phyloP scores from a whole-genome alignment of 805 yeast species.

The Starmerella khaoyaiensis region DNA sequence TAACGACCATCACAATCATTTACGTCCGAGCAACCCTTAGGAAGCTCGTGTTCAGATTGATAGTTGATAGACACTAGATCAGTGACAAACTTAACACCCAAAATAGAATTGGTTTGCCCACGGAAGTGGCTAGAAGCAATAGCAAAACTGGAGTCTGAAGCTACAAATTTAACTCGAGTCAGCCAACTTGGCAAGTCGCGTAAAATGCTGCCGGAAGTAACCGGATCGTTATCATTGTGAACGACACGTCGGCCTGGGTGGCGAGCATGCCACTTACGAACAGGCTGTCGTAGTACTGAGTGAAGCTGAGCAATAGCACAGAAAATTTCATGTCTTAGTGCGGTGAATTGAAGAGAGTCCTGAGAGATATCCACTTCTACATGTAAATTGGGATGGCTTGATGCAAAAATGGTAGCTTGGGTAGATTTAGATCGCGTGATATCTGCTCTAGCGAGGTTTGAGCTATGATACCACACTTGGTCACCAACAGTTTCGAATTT shows the following conservation, averaged over 20 bases:
- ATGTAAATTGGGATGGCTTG: constrained; percentile 24
- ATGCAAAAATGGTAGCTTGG: constrained; percentile 18
- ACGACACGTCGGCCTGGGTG: constrained; percentile 3
- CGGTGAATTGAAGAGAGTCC: constrained; percentile 21
- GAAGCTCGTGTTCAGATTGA: not conserved
- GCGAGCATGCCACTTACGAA: not conserved
- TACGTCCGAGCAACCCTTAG: not conserved
- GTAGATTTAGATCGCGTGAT: constrained; percentile 22
- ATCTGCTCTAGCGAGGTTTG: constrained; percentile 22
- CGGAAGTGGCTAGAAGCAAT: constrained; percentile 22
- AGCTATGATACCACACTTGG: constrained; percentile 25
- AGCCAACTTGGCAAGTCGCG: constrained; percentile 21
- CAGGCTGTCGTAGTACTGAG: constrained; percentile 7
- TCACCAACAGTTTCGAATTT: constrained; percentile 13
- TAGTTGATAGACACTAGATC: constrained; percentile 10
- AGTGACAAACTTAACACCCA: constrained; percentile 17
- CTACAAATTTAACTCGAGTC: constrained; percentile 6
- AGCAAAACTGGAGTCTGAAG: constrained; percentile 10
- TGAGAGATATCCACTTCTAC: constrained; percentile 23
- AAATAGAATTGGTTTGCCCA: constrained; percentile 15
- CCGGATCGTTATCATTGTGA: not conserved
- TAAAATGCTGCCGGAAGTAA: constrained; percentile 4
- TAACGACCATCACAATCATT: constrained; percentile 19
- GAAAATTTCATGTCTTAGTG: constrained; percentile 27
- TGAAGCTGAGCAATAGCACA: constrained; percentile 23